A percentile compares a stretch with the other conserved stretches of the same genome.
These are phyloP conservation scores for Diaporthe aspalathi DNA, from an alignment of 2,329 filamentous ascomycete genomes.

Conservation along the genomic window DNA sequence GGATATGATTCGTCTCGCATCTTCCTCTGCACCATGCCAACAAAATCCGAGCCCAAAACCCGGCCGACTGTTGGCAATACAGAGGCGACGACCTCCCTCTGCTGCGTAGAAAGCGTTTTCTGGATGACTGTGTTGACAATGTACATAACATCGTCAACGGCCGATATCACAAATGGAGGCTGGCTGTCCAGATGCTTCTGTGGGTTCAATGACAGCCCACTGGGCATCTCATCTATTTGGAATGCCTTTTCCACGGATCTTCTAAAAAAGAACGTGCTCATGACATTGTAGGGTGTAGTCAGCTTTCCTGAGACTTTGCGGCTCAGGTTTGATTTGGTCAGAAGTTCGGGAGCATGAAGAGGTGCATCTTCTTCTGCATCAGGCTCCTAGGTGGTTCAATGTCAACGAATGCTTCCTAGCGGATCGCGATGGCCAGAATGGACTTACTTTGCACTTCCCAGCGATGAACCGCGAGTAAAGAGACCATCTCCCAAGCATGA, in stretches of 20 bases:
- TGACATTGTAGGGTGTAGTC: conserved; percentile 83
- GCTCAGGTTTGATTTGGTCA: conserved; percentile 82
- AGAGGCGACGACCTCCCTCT: conserved; percentile 79
- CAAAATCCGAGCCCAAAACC: conserved; percentile 88
- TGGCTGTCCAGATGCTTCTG: conserved; percentile 79
- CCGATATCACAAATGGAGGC: conserved; percentile 91
- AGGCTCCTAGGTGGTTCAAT: conserved; percentile 58
- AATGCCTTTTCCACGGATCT: conserved; percentile 97
- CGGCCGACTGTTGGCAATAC: conserved; percentile 83
- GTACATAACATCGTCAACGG: conserved; percentile 99
- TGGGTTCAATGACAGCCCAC: conserved; percentile 80
- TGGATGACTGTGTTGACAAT: conserved; percentile 94
- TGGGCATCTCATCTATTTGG: conserved; percentile 90
- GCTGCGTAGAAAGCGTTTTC: conserved; percentile 86
- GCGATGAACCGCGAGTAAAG: conserved; percentile 91
- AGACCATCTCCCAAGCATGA: conserved; percentile 95
- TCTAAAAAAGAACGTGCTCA: conserved; percentile 97
- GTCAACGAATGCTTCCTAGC: conserved; percentile 40
- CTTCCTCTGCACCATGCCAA: conserved; percentile 96
- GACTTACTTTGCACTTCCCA: conserved; percentile 81
- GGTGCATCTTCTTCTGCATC: conserved; percentile 63
- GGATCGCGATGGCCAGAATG: conserved; percentile 41
- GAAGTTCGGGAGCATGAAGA: conserved; percentile 76
- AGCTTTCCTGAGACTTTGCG: conserved; percentile 83
- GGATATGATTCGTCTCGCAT: conserved; percentile 98